Evolutionary conservation across 2,329 filamentous ascomycete species (phyloP), one percentile per base, ranked within the genome.

Genomic region (Xylaria sp.): DNA sequence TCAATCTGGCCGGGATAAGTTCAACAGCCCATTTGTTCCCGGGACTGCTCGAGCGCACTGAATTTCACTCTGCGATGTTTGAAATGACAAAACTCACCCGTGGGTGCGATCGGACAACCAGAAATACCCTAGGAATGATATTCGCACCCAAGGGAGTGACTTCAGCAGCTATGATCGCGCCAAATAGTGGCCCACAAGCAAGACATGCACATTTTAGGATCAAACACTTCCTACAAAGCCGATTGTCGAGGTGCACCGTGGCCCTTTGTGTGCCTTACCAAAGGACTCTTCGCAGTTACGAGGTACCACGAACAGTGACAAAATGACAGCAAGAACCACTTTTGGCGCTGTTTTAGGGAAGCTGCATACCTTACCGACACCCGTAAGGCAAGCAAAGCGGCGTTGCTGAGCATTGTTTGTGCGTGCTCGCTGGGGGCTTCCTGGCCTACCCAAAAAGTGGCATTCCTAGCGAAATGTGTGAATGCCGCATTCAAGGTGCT

Each of bases 171-270:
- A 59, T 58, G 43, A 59, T 58, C 25, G 49, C 60, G 59, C 60
- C 46, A 62, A 36, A 67, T 59, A 59, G 60, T 64, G 28, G 57
- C 60, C 46, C 25, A 20, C 52, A 67, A 59, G 31, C 55, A 64
- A 67, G 36, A 15, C 51, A 52, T 48, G 43, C 56, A 52, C 46
- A 41, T 55, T 36, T 31, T 25, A 12, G 25, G 57, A n/a, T 61
- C 41, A 55, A 52, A 57, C 31, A 8, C 15, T n/a, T 56, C 28
- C 48, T 43, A 18, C 36, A 41, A 48, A 46, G 55, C 51, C 41
- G 31, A 20, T 18, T 54, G 13, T 41, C 20, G n/a, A 62, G 55
- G 39, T 66, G 57, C 60, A 64, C 25, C 18, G 31, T 6, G 36
- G 31, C 43, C 36, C 33, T 31, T 55, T 49, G 28, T n/a, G 54